Evolutionary conservation across 1,139 yeast species (phyloP).

Genomic region (Fermentozyma sake): DNA sequence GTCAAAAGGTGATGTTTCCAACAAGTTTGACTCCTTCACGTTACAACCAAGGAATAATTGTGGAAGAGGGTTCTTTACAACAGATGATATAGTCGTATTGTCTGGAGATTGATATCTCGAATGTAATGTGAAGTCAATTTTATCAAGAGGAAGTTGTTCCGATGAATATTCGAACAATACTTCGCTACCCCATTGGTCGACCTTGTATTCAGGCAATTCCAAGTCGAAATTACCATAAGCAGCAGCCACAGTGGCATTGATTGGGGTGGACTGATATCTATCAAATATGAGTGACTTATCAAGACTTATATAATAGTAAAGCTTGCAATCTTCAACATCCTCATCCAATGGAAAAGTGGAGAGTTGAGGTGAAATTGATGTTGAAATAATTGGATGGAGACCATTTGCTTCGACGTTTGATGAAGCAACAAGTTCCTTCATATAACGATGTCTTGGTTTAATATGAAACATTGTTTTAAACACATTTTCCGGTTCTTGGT

Average conservation of each 20-base stretch:
- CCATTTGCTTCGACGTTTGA: slow-evolving; percentile 25
- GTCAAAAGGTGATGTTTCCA: slow-evolving; percentile 37
- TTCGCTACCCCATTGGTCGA: slow-evolving; percentile 41
- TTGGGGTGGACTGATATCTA: slow-evolving; percentile 32
- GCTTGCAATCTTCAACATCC: slow-evolving; percentile 27
- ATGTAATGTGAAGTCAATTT: slow-evolving; percentile 23
- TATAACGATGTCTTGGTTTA: slow-evolving; percentile 36
- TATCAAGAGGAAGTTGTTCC: slow-evolving; percentile 5
- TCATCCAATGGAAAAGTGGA: slow-evolving; percentile 17
- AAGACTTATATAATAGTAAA: slow-evolving; percentile 30
- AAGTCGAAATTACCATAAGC: slow-evolving; percentile 33
- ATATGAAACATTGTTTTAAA: slow-evolving; percentile 40
- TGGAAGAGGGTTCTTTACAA: slow-evolving; percentile 17
- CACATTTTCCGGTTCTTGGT: slow-evolving; percentile 13
- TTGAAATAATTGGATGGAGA: slow-evolving; percentile 33
- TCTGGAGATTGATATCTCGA: slow-evolving; percentile 37
- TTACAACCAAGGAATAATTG: slow-evolving; percentile 33
- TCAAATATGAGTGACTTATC: slow-evolving; percentile 37
- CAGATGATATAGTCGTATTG: slow-evolving; percentile 6
- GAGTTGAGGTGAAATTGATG: slow-evolving; percentile 8
- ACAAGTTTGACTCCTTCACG: slow-evolving; percentile 20
- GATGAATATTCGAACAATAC: slow-evolving; percentile 30
- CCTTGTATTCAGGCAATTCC: slow-evolving; percentile 41
- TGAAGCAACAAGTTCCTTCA: slow-evolving; percentile 5
- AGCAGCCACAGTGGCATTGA: slow-evolving; percentile 19